phyloP scores from a whole-genome alignment of 2,329 filamentous ascomycete genomes.

The Trichothecium roseum region DNA sequence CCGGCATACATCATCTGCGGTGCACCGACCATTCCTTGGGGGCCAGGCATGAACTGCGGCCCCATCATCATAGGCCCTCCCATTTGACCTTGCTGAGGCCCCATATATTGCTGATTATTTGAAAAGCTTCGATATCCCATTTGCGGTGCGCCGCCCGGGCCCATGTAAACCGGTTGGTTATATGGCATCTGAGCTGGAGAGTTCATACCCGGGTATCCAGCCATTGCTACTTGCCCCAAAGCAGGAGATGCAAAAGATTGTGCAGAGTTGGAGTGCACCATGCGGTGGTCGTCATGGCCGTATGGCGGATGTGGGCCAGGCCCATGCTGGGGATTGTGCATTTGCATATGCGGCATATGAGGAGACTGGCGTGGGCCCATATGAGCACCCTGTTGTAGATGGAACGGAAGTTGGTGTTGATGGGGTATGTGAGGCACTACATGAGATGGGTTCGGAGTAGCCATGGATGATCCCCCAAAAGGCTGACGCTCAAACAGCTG shows the following conservation, averaged over 20 bases:
- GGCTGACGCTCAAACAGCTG: constrained; percentile 68
- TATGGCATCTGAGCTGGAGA: constrained; percentile 62
- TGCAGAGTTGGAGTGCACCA: constrained; percentile 76
- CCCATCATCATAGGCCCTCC: constrained; percentile 77
- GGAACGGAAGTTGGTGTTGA: constrained; percentile 74
- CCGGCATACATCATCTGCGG: constrained; percentile 78
- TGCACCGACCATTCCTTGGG: constrained; percentile 57
- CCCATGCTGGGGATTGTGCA: constrained; percentile 62
- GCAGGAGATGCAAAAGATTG: constrained; percentile 82
- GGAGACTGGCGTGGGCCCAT: constrained; percentile 60
- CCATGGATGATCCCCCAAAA: constrained; percentile 43
- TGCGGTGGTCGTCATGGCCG: constrained; percentile 74
- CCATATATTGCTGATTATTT: constrained; percentile 60
- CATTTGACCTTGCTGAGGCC: constrained; percentile 61
- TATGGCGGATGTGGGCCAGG: constrained; percentile 56
- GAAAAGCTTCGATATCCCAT: constrained; percentile 63
- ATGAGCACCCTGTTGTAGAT: constrained; percentile 66
- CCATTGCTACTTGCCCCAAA: constrained; percentile 58
- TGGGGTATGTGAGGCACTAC: constrained; percentile 65
- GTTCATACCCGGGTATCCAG: constrained; percentile 62
- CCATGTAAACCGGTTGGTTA: constrained; percentile 63
- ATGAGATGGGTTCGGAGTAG: constrained; percentile 60
- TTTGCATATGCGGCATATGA: constrained; percentile 67
- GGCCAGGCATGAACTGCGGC: constrained; percentile 61
- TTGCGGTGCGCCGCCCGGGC: constrained; percentile 52